A percentile compares a stretch with the other conserved stretches of the same genome.
phyloP scores from a whole-genome alignment of 2,329 filamentous ascomycete species.

The Karstenula rhodostoma region DNA sequence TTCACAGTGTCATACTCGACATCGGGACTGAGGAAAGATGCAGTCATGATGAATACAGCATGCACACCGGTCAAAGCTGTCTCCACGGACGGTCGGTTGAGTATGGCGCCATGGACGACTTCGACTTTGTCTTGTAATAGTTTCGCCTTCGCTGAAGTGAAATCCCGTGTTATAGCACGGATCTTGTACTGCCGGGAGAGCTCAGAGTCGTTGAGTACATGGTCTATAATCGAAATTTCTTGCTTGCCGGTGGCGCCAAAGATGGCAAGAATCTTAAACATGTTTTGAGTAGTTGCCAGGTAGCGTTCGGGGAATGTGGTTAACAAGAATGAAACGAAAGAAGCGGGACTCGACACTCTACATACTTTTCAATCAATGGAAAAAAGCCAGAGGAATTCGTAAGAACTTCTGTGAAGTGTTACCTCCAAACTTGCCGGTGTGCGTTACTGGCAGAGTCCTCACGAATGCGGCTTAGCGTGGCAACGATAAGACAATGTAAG shows the following conservation, averaged over 20 bases:
- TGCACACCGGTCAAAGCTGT: constrained; percentile 55
- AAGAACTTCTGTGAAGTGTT: constrained; percentile 12
- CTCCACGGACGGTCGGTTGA: constrained; percentile 50
- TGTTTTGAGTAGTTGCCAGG: constrained; percentile 17
- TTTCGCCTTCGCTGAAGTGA: constrained; percentile 43
- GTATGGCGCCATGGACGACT: constrained; percentile 54
- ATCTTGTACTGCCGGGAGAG: constrained; percentile 59
- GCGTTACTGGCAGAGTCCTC: constrained; percentile 5
- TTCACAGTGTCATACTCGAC: constrained; percentile 44
- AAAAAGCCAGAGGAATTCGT: constrained; percentile 9
- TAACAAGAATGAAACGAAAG: constrained; percentile 18
- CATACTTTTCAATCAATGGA: constrained; percentile 14
- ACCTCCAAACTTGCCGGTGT: constrained; percentile 8
- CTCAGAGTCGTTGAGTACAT: constrained; percentile 54
- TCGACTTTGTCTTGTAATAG: constrained; percentile 42
- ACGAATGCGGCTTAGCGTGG: constrained; percentile 4
- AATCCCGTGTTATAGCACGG: constrained; percentile 61
- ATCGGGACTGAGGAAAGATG: constrained; percentile 33
- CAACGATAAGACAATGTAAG: no score
- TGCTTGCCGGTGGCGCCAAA: constrained; percentile 64
- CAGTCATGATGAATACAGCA: constrained; percentile 60
- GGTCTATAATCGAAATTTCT: constrained; percentile 58
- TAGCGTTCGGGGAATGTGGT: constrained; percentile 10
- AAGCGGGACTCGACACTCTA: constrained; percentile 8
- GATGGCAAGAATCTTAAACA: constrained; percentile 46